phyloP scores from a whole-genome alignment of 148 eudicot species.

The Persicaria maculosa region DNA sequence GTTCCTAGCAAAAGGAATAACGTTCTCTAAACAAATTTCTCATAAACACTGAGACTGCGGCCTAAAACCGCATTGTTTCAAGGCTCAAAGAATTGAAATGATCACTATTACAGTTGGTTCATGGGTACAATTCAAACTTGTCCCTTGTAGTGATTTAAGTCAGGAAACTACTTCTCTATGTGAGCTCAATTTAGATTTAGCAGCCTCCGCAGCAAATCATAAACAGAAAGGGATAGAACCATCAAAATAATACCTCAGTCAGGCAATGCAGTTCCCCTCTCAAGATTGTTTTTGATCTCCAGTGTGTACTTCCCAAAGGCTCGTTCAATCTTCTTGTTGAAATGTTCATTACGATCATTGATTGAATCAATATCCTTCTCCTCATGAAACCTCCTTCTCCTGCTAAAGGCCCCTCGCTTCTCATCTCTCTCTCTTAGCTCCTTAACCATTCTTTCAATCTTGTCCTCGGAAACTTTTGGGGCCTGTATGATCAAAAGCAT shows the following conservation, averaged over 20 bases:
- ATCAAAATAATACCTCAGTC: conserved; percentile 46
- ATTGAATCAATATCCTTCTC: conserved; percentile 94
- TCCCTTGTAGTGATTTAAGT: too few relatives aligned
- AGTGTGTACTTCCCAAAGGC: conserved; percentile 92
- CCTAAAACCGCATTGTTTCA: too few relatives aligned
- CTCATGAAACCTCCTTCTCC: conserved; percentile 83
- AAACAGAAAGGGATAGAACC: background rate
- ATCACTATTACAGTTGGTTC: too few relatives aligned
- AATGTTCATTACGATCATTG: conserved; percentile 96
- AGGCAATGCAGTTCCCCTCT: conserved; percentile 97
- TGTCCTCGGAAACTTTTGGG: conserved; percentile 63
- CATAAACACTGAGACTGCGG: too few relatives aligned
- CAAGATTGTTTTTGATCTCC: conserved; percentile 97
- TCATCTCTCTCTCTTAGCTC: conserved; percentile 91
- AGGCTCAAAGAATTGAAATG: too few relatives aligned
- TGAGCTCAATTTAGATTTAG: too few relatives aligned
- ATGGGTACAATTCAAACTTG: too few relatives aligned
- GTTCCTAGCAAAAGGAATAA: too few relatives aligned
- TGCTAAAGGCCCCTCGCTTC: conserved; percentile 65
- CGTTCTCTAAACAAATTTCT: too few relatives aligned
- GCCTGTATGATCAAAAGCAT: conserved; percentile 35
- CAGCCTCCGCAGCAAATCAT: background rate
- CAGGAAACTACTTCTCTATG: too few relatives aligned
- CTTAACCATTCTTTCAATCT: conserved; percentile 74
- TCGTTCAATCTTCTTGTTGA: conserved; percentile 96